Base-by-base conservation (phyloP, 441 rosid genomes). In the Macaranga tanarius region DNA sequence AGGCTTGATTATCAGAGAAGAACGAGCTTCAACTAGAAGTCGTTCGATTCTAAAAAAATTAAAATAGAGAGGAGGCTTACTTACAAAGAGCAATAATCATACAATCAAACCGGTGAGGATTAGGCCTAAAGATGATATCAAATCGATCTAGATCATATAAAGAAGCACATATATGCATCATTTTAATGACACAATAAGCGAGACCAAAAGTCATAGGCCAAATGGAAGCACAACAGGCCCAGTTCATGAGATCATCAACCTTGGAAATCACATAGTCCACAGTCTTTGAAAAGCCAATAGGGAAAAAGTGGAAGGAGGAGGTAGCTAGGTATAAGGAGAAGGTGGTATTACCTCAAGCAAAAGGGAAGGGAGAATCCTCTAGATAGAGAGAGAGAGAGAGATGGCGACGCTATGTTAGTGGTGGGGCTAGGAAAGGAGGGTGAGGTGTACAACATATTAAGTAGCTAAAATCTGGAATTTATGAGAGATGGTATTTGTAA, bases 191-290 rank as follows among this genome's bases (percentile, higher is more conserved):
- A 80, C 99, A 95, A 84, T 97, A 92, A 34, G 99, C 99, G 22
- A 95, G 89, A 5, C 99, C 98, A 65, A 95, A 95, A 44, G 99
- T 92, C 98, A 95, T 95, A 71, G 99, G 98, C 99, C 99, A 95
- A 78, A 95, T 87, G 78, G 98, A 95, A 4, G 97, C 98, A 3
- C 93, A 86, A 25, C 97, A 95, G 55, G 95, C 93, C 90, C 91
- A 92, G 78, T 95, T 95, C 82, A 95, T 70, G 74, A 95, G 93
- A 76, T 92, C 97, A 67, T 95, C 99, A 7, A 95, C 97, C 80
- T 92, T 95, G 3, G 97, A 91, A 81, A 95, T 89, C 74, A 92
- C 99, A 61, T 51, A 95, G 73, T 95, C 98, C n/a, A 96, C 99
- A 22, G 91, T 20, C 91, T 95, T 95, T 4, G 98, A 88, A 26